Conservation (phyloP, 306 rosid genomes). For the Begonia fuchsioides region DNA sequence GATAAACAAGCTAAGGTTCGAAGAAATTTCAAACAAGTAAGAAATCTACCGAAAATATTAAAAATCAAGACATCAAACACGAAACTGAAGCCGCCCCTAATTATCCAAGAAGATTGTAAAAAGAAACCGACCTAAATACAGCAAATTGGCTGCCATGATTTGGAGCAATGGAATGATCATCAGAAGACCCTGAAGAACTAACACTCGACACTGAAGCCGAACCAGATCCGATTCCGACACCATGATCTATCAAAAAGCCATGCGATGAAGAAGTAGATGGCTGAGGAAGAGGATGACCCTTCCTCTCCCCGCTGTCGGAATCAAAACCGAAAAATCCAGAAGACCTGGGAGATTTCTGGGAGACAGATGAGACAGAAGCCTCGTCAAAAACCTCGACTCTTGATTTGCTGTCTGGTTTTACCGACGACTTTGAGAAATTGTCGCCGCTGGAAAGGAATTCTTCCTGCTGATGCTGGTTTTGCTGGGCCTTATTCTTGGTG, state of each 20-base stretch:
- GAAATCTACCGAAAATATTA: no score
- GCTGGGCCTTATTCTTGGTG: constrained; percentile 39
- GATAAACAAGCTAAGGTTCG: no score
- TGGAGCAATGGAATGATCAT: constrained; percentile 40
- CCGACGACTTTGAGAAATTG: constrained; percentile 28
- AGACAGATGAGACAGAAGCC: constrained; percentile 6
- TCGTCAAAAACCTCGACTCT: constrained; percentile 56
- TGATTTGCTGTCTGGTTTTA: constrained; percentile 6
- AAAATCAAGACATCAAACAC: no score
- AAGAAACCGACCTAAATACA: constrained; percentile 34
- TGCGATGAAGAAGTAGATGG: constrained; percentile 36
- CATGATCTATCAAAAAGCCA: constrained; percentile 36
- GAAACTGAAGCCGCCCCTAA: no score
- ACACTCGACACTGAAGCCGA: constrained; percentile 55
- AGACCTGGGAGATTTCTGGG: constrained; percentile 43
- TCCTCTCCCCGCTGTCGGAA: constrained; percentile 30
- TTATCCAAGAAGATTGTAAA: neutral
- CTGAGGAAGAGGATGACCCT: constrained; percentile 51
- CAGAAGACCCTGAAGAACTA: constrained; percentile 62
- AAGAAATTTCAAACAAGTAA: no score
- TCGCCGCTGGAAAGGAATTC: constrained; percentile 11
- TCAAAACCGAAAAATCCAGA: constrained; percentile 37
- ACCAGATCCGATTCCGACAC: constrained; percentile 34
- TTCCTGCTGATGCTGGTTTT: constrained; percentile 10
- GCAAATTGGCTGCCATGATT: constrained; percentile 17